These are phyloP conservation scores for Leccinum rimulosum DNA, from an alignment of 768 basidiomycete genomes.

Conservation along the genomic window DNA sequence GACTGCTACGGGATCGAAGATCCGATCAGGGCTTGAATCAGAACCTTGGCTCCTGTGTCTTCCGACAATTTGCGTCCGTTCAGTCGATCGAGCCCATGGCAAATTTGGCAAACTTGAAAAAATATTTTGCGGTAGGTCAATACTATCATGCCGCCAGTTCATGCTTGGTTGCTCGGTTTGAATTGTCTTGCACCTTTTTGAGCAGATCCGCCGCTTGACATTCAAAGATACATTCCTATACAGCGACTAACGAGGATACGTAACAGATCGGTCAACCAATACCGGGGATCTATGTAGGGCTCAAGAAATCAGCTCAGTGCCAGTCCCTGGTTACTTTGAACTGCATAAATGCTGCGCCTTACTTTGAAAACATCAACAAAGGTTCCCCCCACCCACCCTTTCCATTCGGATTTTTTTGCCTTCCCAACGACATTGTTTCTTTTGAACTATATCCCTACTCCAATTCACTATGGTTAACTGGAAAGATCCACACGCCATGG, in stretches of 20 bases:
- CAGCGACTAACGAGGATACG: slow-evolving; percentile 10
- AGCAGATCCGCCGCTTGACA: background rate
- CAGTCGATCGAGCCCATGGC: background rate
- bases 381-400: slow-evolving; percentile 1
- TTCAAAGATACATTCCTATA: background rate
- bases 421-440: slow-evolving; percentile 2
- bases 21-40: background rate
- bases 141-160: background rate
- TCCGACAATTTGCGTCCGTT: slow-evolving; percentile 13
- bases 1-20: background rate
- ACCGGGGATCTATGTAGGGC: slow-evolving; percentile 9
- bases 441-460: slow-evolving; percentile 13
- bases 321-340: slow-evolving; percentile 26
- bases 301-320: slow-evolving; percentile 5
- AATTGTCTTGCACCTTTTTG: background rate
- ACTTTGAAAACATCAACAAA: slow-evolving; percentile 6
- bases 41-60: background rate
- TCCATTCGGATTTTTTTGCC: slow-evolving; percentile 4
- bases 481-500: slow-evolving; percentile 22
- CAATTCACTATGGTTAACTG: slow-evolving; percentile 25
- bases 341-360: slow-evolving; percentile 17
- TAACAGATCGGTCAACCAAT: slow-evolving; percentile 12
- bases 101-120: background rate
- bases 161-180: background rate
- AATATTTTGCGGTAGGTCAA: background rate